Conservation (phyloP, 2,329 filamentous ascomycete genomes). For the Beauveria sp. region DNA sequence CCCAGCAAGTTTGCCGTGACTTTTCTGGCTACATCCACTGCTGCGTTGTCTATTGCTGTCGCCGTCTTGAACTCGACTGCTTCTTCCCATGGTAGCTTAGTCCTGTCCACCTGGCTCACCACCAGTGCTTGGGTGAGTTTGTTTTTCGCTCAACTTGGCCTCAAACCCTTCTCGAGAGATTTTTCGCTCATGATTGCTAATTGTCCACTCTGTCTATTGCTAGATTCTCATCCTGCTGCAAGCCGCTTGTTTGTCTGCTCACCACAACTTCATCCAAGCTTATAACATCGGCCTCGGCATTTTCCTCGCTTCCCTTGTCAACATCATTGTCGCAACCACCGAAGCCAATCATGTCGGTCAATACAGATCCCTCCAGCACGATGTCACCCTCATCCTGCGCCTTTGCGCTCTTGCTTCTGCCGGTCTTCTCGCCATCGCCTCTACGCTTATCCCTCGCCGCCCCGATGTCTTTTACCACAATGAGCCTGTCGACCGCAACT, state of each 20-base stretch:
- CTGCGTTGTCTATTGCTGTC: conserved; percentile 47
- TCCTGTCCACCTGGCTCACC: conserved; percentile 52
- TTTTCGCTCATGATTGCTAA: not conserved
- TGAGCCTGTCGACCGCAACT: conserved; percentile 54
- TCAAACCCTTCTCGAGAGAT: not conserved
- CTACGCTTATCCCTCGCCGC: conserved; percentile 54
- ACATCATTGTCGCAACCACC: conserved; percentile 35
- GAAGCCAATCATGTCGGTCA: conserved; percentile 34
- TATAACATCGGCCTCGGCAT: conserved; percentile 47
- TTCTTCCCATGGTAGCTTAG: conserved; percentile 27
- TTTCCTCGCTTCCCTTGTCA: conserved; percentile 38
- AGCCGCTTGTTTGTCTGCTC: conserved; percentile 38
- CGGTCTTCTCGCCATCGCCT: conserved; percentile 38
- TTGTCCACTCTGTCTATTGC: no score
- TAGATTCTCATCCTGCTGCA: conserved; percentile 47
- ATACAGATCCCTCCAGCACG: conserved; percentile 24
- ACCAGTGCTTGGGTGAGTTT: conserved; percentile 56
- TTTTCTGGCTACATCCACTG: conserved; percentile 44
- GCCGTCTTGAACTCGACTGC: conserved; percentile 44
- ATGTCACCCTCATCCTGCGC: conserved; percentile 37
- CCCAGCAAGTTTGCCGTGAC: conserved; percentile 48
- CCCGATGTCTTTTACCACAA: conserved; percentile 57
- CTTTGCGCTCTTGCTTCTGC: conserved; percentile 37
- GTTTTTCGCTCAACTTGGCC: no score
- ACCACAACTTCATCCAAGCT: conserved; percentile 41